Conservation (phyloP, 345 rosid genomes). For the Passiflora organensis region DNA sequence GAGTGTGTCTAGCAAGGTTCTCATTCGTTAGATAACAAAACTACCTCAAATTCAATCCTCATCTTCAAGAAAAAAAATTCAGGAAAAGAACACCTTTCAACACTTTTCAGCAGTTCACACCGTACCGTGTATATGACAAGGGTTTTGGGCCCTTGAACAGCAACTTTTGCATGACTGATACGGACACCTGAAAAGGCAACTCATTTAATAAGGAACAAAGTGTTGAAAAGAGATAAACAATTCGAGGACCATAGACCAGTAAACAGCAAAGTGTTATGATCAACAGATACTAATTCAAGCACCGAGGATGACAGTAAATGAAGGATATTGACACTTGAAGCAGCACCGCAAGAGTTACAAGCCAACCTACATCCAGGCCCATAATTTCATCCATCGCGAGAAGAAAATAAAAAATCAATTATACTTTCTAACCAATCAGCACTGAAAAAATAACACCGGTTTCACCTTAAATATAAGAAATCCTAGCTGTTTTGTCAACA, state of each 20-base stretch:
- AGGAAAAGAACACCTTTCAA: no score
- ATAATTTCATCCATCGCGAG: not conserved
- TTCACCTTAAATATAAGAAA: no score
- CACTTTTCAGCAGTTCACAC: not conserved
- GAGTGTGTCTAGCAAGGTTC: no score
- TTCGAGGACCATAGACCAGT: not conserved
- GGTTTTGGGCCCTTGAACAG: slow-evolving; percentile 90
- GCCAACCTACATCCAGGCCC: not conserved
- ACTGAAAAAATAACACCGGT: no score
- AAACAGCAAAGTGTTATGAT: not conserved
- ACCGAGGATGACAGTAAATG: not conserved
- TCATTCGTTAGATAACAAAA: no score
- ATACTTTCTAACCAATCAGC: no score
- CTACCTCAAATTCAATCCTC: no score
- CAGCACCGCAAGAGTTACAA: not conserved
- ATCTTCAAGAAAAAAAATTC: no score
- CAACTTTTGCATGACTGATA: slow-evolving; percentile 95
- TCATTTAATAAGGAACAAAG: slow-evolving; percentile 10
- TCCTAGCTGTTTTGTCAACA: no score
- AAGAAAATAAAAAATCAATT: no score
- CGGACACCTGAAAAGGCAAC: slow-evolving; percentile 66
- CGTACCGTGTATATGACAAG: slow-evolving; percentile 91
- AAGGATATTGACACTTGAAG: not conserved
- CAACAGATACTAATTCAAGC: not conserved
- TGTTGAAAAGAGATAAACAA: slow-evolving; percentile 5